Evolutionary conservation across 2,329 filamentous ascomycete species (phyloP).

Genomic region (Arthrobotrys pseudoclavata): DNA sequence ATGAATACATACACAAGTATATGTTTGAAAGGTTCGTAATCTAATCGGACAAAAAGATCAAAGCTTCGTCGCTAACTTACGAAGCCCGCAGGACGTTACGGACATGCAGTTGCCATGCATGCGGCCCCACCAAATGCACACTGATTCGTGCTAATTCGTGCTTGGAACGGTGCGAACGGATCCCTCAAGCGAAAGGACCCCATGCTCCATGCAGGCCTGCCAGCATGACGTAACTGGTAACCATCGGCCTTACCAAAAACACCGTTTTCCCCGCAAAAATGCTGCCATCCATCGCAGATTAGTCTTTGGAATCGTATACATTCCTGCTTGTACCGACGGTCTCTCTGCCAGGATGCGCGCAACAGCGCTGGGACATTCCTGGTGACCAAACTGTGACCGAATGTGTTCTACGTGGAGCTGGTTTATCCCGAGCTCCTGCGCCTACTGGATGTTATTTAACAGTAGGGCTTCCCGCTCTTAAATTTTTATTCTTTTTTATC

Average conservation of each 20-base stretch:
- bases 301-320: conserved; percentile 28
- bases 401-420: conserved; percentile 18
- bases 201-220: conserved; percentile 17
- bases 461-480: conserved; percentile 4
- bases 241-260: conserved; percentile 20
- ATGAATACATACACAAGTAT: neutral
- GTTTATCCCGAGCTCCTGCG: neutral
- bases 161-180: conserved; percentile 43
- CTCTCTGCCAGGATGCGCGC: conserved; percentile 7
- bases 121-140: conserved; percentile 18
- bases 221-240: conserved; percentile 52
- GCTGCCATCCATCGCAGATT: conserved; percentile 34
- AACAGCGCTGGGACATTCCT: conserved; percentile 31
- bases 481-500: neutral
- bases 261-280: conserved; percentile 52
- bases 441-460: conserved; percentile 36
- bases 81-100: conserved; percentile 17
- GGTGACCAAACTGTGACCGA: conserved; percentile 39
- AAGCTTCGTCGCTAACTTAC: conserved; percentile 19
- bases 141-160: conserved; percentile 35
- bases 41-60: neutral
- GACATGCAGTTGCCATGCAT: conserved; percentile 28
- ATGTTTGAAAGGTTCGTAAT: neutral
- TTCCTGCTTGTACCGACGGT: conserved; percentile 8
- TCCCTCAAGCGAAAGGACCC: conserved; percentile 9